Base-by-base conservation (phyloP, 345 rosid species). In the Brassica nigra region DNA sequence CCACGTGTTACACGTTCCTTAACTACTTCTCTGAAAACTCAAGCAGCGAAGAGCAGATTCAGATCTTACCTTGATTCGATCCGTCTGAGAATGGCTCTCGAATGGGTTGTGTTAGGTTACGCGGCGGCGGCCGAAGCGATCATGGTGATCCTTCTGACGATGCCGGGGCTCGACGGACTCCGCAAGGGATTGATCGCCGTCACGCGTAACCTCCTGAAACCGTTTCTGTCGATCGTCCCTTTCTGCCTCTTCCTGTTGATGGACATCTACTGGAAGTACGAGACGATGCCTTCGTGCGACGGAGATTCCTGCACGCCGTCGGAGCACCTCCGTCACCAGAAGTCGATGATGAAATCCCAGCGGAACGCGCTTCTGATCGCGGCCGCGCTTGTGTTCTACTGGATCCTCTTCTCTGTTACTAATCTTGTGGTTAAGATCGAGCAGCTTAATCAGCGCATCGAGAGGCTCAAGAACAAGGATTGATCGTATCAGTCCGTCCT, bases 211-310 rank as follows among this genome's bases (percentile, higher is more conserved):
- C 97, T 93, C 67, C 83, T 93, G 76, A 93, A 89, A 81, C 98
- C 98, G 8, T 91, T 93, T 83, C 69, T 93, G 15, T 90, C 97
- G 55, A 89, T 93, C 9, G 92, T 93, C 1, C 98, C 98, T 2
- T 90, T 93, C 66, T 90, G 95, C 78, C 85, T 93, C 79, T 93
- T 93, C 78, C 89, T 93, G 0, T 79, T 93, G 0, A 89, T 91
- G 97, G 98, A 93, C 72, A 93, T 91, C 66, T 93, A 90, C 85
- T 93, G 98, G 98, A 91, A 93, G 79, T 91, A 91, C 89, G 98
- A 93, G 85, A 93, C 90, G 2, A 85, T 87, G 31, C 97, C 97
- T 12, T 80, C 73, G 34, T 93, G 97, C 76, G 93, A 90, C n/a
- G 90, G 84, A 31, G 90, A 86, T 15, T 83, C 97, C 2, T 93